These are phyloP conservation scores for Atkinsonella texensis DNA, from an alignment of 2,329 filamentous ascomycete genomes.

Conservation along the genomic window DNA sequence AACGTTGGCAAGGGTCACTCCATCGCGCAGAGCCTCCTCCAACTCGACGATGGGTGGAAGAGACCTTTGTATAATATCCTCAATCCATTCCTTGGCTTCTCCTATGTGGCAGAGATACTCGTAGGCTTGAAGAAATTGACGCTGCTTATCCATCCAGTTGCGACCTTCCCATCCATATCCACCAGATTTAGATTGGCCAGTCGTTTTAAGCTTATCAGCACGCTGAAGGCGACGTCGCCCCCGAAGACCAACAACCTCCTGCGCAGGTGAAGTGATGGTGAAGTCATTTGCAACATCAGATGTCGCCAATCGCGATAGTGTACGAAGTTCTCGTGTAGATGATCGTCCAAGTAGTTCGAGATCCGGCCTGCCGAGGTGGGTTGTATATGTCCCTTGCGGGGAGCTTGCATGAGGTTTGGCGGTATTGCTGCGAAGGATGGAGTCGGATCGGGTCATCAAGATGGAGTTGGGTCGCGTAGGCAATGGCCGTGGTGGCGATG, in stretches of 20 bases:
- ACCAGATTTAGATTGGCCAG: slow-evolving; percentile 33
- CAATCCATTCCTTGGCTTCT: slow-evolving; percentile 98
- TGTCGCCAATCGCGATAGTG: slow-evolving; percentile 72
- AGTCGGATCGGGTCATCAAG: slow-evolving; percentile 46
- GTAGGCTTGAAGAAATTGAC: slow-evolving; percentile 92
- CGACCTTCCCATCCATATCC: slow-evolving; percentile 65
- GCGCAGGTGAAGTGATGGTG: slow-evolving; percentile 60
- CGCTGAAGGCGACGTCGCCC: slow-evolving; percentile 76
- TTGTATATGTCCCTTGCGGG: slow-evolving; percentile 23
- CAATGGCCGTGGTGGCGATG: slow-evolving; percentile 29
- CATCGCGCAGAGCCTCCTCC: slow-evolving; percentile 84
- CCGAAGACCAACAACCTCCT: slow-evolving; percentile 79
- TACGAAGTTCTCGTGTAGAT: slow-evolving; percentile 78
- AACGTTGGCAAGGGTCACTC: slow-evolving; percentile 87
- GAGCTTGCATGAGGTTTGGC: slow-evolving; percentile 19
- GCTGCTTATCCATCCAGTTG: slow-evolving; percentile 98
- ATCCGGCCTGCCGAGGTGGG: slow-evolving; percentile 52
- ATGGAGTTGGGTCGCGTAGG: slow-evolving; percentile 47
- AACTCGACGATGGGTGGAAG: slow-evolving; percentile 89
- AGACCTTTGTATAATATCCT: slow-evolving; percentile 70
- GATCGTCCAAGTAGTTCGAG: slow-evolving; percentile 76
- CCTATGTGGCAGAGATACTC: slow-evolving; percentile 98
- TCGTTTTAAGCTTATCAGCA: slow-evolving; percentile 39
- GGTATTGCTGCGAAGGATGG: slow-evolving; percentile 27
- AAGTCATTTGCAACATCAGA: slow-evolving; percentile 69